A percentile compares a stretch with the other conserved stretches of the same genome.
Evolutionary conservation across 805 yeast species (phyloP).

Genomic region (Candida berthetii): DNA sequence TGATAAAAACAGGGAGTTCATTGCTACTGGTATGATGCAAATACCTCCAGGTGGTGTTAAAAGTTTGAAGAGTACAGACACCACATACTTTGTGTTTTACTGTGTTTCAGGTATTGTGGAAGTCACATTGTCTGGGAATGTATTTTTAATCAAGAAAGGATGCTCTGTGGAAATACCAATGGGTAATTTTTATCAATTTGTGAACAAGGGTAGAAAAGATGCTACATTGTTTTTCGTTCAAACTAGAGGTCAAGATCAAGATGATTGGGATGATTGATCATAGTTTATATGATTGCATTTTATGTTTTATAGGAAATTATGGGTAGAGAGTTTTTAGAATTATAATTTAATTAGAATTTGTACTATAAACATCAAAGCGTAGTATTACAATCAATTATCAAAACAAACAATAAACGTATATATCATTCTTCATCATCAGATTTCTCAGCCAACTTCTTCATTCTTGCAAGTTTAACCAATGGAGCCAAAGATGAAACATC

Average conservation of each 20-base stretch:
- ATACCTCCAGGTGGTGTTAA: constrained; percentile 59
- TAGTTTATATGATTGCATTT: too few relatives aligned
- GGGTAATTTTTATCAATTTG: constrained; percentile 65
- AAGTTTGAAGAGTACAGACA: constrained; percentile 50
- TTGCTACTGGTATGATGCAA: constrained; percentile 70
- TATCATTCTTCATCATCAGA: constrained; percentile 22
- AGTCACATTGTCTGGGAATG: constrained; percentile 52
- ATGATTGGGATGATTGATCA: constrained; percentile 3
- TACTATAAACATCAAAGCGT: too few relatives aligned
- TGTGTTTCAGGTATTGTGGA: constrained; percentile 68
- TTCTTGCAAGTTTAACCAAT: constrained; percentile 64
- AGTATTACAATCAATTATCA: not conserved
- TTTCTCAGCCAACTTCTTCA: constrained; percentile 46
- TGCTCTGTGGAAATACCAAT: constrained; percentile 81
- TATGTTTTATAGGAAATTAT: too few relatives aligned
- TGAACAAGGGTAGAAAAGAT: constrained; percentile 49
- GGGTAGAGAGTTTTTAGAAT: too few relatives aligned
- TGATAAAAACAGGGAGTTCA: constrained; percentile 51
- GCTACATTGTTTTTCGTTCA: constrained; percentile 77
- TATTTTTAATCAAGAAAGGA: constrained; percentile 60
- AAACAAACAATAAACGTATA: not conserved
- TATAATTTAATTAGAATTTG: too few relatives aligned
- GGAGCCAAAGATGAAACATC: constrained; percentile 61
- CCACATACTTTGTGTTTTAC: constrained; percentile 66
- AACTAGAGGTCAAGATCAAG: constrained; percentile 27